Evolutionary conservation across 2,329 filamentous ascomycete genomes (phyloP).

Genomic region (Aureobasidium sp.): DNA sequence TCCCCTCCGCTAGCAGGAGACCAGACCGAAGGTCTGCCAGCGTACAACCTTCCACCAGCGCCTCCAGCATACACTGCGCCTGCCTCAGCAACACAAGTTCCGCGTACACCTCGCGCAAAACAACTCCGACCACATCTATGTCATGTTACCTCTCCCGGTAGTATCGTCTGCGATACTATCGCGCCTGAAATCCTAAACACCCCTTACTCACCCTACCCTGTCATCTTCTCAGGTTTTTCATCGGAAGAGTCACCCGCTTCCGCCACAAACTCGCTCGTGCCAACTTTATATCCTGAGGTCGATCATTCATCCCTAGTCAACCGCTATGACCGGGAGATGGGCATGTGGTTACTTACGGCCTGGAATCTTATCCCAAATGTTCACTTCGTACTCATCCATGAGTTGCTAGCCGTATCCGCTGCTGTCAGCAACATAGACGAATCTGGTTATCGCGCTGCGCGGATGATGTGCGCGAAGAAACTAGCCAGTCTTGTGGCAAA

Average conservation of each 20-base stretch:
- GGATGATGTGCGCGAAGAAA: neutral
- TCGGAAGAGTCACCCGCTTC: neutral
- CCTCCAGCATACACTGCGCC: neutral
- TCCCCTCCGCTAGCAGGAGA: neutral
- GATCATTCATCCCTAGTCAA: neutral
- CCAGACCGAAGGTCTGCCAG: neutral
- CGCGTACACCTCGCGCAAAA: neutral
- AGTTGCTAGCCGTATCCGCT: neutral
- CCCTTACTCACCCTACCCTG: neutral
- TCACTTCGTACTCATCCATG: neutral
- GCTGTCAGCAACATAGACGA: neutral
- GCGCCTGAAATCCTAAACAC: neutral
- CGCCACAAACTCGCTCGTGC: neutral
- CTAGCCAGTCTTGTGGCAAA: neutral
- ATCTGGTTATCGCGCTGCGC: neutral
- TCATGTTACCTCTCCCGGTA: neutral
- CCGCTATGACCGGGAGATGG: neutral
- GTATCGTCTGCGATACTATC: neutral
- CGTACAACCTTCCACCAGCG: neutral
- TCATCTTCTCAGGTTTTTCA: neutral
- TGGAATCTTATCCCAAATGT: neutral
- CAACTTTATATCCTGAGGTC: neutral
- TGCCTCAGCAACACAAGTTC: neutral
- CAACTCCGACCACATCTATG: neutral
- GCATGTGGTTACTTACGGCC: neutral